A percentile compares a stretch with the other conserved stretches of the same genome.
Conservation (phyloP, 805 yeast species). For the Ogataea ganodermae region DNA sequence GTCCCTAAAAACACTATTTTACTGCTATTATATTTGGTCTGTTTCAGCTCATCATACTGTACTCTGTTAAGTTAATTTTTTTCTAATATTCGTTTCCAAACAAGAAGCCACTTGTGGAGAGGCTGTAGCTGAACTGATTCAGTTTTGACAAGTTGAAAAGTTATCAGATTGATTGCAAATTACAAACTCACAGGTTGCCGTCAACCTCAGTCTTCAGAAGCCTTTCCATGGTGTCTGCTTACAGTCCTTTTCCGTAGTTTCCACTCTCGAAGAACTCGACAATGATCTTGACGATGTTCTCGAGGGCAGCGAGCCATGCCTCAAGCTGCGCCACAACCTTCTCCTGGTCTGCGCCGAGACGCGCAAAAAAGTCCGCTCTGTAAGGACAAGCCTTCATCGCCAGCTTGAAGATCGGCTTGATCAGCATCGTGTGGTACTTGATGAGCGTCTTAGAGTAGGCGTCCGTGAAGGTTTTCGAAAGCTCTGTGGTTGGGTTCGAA, state of each 20-base stretch:
- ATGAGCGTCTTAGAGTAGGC: slow-evolving; percentile 82
- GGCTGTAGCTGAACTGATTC: too few species aligned
- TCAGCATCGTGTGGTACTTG: slow-evolving; percentile 77
- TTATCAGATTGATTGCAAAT: too few species aligned
- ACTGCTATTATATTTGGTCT: slow-evolving; percentile 7
- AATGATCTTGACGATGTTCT: slow-evolving; percentile 69
- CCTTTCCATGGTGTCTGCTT: neutral
- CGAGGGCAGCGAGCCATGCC: slow-evolving; percentile 77
- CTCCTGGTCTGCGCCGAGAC: slow-evolving; percentile 75
- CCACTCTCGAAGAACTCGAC: slow-evolving; percentile 76
- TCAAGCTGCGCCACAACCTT: slow-evolving; percentile 65
- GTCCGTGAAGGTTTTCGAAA: slow-evolving; percentile 76
- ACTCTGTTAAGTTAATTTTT: slow-evolving; percentile 10
- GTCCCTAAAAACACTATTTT: neutral
- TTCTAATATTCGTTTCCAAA: neutral
- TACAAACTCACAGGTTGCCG: too few species aligned
- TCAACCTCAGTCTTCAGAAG: too few species aligned
- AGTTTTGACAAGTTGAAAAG: too few species aligned
- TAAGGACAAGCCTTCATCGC: slow-evolving; percentile 97
- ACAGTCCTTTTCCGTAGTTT: slow-evolving; percentile 83
- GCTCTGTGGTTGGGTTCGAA: slow-evolving; percentile 61
- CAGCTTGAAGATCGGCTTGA: slow-evolving; percentile 84
- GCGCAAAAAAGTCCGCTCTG: slow-evolving; percentile 79
- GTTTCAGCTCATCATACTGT: slow-evolving; percentile 3
- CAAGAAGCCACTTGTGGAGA: too few species aligned